Base-by-base conservation (phyloP, 2,329 filamentous ascomycete genomes). In the Hypocreales sp. region DNA sequence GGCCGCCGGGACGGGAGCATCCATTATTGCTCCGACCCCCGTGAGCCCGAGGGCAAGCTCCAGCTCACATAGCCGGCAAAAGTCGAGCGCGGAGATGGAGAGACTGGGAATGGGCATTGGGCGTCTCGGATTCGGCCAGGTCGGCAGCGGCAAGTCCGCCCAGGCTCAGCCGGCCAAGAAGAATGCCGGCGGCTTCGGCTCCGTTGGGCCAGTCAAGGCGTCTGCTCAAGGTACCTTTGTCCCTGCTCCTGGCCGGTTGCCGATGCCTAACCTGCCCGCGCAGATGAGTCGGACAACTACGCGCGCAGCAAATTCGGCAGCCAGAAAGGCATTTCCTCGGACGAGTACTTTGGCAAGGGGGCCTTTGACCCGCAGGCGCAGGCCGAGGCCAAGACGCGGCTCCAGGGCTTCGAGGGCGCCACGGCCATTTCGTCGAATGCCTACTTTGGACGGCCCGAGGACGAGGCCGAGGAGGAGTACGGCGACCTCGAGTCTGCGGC, bases 331-430 rank as follows among this genome's bases (percentile, higher is more conserved):
- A 98, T 98, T 40, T 94, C 84, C 0, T 94, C 86, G 1, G 90
- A 98, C 51, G 90, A 98, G 50, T 98, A 92, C 65, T 98, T 98
- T 48, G 84, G 87, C 44, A 87, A 90, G 50, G 82, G 84, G 28
- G 60, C 69, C 30, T 95, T 76, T 53, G 86, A 98, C 48, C 74
- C 86, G 20, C 65, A 64, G 30, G 72, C 78, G 7, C 79, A 90
- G 47, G 64, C 73, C 27, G 87, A 94, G 58, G 87, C 90, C 41
- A 92, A 92, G 61, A 64, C 67, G 15, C 73, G 90, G 22, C 68
- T 98, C 29, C 77, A 83, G 58, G 81, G 84, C 25, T 98, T 98
- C 47, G 87, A 95, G 55, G 84, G 90, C 24, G 86, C 90, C 8
- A 77, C 75, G 2, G 61, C 84, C 38, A 98, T 98, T 52, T 94